A percentile compares a stretch with the other conserved stretches of the same genome.
Conservation (phyloP, 169 alveolate genomes). For the Cryptosporidium parvum region DNA sequence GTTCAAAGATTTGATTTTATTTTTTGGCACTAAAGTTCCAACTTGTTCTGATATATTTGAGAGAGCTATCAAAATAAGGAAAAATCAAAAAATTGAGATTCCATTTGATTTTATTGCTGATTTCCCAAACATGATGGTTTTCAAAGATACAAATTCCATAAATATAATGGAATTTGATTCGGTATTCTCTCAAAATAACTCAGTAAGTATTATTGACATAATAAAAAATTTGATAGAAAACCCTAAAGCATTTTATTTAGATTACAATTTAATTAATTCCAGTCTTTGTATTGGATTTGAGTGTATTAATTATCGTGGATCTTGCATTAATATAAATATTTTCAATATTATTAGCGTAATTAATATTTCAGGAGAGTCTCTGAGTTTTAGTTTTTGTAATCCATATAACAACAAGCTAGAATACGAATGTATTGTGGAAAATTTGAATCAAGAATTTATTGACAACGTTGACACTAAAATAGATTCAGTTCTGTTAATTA, state of each 20-base stretch:
- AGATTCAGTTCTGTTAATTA: neutral
- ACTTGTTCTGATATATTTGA: neutral
- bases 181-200: neutral
- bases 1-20: neutral
- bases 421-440: neutral
- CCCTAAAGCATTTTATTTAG: neutral
- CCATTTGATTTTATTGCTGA: conserved; percentile 1
- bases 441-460: neutral
- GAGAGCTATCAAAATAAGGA: neutral
- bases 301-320: neutral
- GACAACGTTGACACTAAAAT: neutral
- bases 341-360: conserved; percentile 9
- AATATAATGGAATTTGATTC: neutral
- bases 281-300: conserved; percentile 26
- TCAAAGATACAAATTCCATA: neutral
- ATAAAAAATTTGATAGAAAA: neutral
- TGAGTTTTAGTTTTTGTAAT: neutral
- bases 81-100: neutral
- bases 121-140: neutral
- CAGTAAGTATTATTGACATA: neutral
- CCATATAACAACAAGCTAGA: neutral
- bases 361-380: conserved; percentile 29
- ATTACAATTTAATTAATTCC: conserved; percentile 20
- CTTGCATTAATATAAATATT: conserved; percentile 2
- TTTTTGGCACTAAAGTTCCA: neutral